phyloP scores from a whole-genome alignment of 2,329 filamentous ascomycete genomes.

The Colletotrichum theobromicola region DNA sequence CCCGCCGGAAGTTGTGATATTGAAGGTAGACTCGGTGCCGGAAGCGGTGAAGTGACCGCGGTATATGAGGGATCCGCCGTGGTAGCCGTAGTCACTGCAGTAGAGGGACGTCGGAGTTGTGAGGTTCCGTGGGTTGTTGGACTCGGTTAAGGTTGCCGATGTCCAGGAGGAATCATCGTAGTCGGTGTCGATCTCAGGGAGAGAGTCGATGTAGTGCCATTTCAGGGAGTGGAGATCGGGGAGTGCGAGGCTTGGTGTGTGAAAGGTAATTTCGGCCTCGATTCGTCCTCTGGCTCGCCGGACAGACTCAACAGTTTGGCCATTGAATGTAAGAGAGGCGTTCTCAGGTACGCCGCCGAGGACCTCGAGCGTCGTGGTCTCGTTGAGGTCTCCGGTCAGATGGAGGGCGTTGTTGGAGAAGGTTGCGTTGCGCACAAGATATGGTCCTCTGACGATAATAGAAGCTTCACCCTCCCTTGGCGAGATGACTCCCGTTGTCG shows the following conservation, averaged over 20 bases:
- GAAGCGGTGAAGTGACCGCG: slow-evolving; percentile 68
- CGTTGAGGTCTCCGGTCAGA: background rate
- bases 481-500: background rate
- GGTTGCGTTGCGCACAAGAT: background rate
- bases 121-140: slow-evolving; percentile 29
- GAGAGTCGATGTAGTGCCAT: slow-evolving; percentile 24
- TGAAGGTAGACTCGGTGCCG: slow-evolving; percentile 61
- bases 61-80: slow-evolving; percentile 69
- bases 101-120: slow-evolving; percentile 70
- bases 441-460: background rate
- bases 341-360: background rate
- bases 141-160: slow-evolving; percentile 35
- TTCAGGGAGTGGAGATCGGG: background rate
- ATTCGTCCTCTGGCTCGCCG: slow-evolving; percentile 7
- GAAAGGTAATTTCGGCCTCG: slow-evolving; percentile 21
- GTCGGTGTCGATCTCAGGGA: slow-evolving; percentile 23
- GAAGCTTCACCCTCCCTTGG: background rate
- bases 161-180: slow-evolving; percentile 48
- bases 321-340: slow-evolving; percentile 23
- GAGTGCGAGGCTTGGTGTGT: slow-evolving; percentile 12
- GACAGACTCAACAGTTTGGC: slow-evolving; percentile 10
- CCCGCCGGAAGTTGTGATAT: slow-evolving; percentile 65
- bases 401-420: background rate
- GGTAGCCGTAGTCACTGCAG: slow-evolving; percentile 72
- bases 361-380: background rate